Conservation (phyloP, 208 protist genomes). For the Angomonas deanei region DNA sequence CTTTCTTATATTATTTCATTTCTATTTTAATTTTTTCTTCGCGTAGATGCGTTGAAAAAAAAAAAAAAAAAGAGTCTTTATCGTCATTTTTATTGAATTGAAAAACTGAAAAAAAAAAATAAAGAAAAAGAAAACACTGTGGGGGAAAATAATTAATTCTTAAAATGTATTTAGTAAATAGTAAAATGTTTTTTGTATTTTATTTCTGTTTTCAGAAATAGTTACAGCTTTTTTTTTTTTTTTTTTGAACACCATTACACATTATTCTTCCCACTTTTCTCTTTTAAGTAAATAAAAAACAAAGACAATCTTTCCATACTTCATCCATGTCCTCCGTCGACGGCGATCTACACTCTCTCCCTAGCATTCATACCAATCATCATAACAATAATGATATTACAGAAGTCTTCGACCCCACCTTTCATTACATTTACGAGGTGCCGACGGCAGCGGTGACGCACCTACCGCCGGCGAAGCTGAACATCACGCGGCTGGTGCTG, state of each 20-base stretch:
- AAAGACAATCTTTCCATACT: conserved; percentile 6
- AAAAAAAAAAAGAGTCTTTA: not conserved
- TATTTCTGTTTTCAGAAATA: not conserved
- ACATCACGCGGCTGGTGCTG: conserved; percentile 79
- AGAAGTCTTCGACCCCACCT: conserved; percentile 66
- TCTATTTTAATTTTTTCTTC: conserved; percentile 14
- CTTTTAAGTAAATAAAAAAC: no score
- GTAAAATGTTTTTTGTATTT: no score
- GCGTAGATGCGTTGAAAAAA: not conserved
- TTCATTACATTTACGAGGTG: conserved; percentile 57
- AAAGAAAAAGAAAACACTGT: not conserved
- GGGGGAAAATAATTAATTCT: no score
- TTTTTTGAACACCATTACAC: conserved; percentile 8
- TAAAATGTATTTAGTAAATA: no score
- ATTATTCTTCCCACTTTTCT: conserved; percentile 12
- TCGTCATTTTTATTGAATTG: not conserved
- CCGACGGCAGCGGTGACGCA: conserved; percentile 46
- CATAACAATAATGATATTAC: conserved; percentile 8
- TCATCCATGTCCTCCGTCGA: conserved; percentile 6
- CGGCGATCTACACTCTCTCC: not conserved
- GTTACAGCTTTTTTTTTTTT: conserved; percentile 9
- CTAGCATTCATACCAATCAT: not conserved
- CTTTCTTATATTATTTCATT: conserved; percentile 11
- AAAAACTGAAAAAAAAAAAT: no score
- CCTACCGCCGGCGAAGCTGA: conserved; percentile 56